Evolutionary conservation across 495 filamentous ascomycete species (phyloP).

Genomic region (Monascus purpureus): DNA sequence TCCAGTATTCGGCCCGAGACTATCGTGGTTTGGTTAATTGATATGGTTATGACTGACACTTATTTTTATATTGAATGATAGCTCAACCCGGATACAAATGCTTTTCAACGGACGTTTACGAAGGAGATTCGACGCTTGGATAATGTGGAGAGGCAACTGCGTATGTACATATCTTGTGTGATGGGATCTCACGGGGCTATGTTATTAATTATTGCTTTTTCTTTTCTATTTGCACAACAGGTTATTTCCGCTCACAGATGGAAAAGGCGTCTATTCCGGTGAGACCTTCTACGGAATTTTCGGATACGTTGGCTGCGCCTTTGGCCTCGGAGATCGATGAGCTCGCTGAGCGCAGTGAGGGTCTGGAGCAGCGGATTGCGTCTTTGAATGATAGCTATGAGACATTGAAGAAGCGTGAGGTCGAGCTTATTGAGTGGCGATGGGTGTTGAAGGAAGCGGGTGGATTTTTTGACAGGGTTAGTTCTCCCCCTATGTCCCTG

Average conservation of each 20-base stretch:
- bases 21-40: no score
- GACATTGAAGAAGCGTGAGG: constrained; percentile 90
- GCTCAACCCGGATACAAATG: constrained; percentile 84
- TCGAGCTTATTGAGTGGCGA: constrained; percentile 93
- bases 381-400: constrained; percentile 96
- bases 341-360: constrained; percentile 79
- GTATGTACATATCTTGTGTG: constrained; percentile 36
- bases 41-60: no score
- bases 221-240: constrained; percentile 26
- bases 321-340: constrained; percentile 90
- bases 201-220: no score
- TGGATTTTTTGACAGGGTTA: constrained; percentile 81
- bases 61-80: no score
- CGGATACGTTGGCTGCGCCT: constrained; percentile 70
- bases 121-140: constrained; percentile 93
- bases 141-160: constrained; percentile 94
- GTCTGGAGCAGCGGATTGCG: constrained; percentile 77
- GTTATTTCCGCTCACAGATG: constrained; percentile 89
- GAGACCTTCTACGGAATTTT: constrained; percentile 71
- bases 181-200: no score
- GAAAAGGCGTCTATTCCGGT: constrained; percentile 78
- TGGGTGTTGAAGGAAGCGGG: constrained; percentile 94
- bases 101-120: constrained; percentile 94
- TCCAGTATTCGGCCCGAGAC: no score
- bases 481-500: constrained; percentile 5